Evolutionary conservation across 441 rosid genomes (phyloP).

Genomic region (Croton setiger): DNA sequence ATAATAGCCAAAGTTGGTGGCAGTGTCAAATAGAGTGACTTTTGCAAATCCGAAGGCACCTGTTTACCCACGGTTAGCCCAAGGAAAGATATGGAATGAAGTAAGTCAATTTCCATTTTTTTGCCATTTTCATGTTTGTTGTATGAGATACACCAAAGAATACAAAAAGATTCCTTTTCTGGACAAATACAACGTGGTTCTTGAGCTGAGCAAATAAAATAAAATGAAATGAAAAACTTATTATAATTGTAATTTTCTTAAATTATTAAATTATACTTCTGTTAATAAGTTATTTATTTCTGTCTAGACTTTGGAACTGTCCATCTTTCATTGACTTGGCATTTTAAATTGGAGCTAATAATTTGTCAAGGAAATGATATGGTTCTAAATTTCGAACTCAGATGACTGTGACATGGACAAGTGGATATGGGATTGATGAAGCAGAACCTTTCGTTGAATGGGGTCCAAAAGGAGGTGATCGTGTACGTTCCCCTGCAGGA

Average conservation of each 20-base stretch:
- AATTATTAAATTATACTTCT: not conserved
- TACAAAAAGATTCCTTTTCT: not conserved
- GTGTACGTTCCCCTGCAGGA: constrained; percentile 58
- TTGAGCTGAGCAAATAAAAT: not conserved
- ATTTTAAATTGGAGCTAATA: not conserved
- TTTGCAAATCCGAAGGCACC: constrained; percentile 76
- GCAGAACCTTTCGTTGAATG: constrained; percentile 82
- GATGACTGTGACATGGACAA: constrained; percentile 96
- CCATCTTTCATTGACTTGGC: not conserved
- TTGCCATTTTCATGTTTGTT: not conserved
- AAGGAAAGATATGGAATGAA: constrained; percentile 80
- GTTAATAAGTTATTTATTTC: not conserved
- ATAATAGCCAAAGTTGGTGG: constrained; percentile 70
- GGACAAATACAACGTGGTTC: not conserved
- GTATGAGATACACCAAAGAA: not conserved
- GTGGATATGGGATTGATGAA: constrained; percentile 65
- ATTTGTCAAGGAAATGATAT: constrained; percentile 3
- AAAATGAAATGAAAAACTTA: not conserved
- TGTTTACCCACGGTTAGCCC: constrained; percentile 75
- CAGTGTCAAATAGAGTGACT: constrained; percentile 53
- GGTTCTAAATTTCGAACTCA: constrained; percentile 24
- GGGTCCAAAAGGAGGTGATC: constrained; percentile 52
- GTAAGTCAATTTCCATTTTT: constrained; percentile 37
- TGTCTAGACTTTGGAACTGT: not conserved
- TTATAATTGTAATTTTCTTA: not conserved